Evolutionary conservation across 805 yeast species (phyloP), one percentile per base, ranked within the genome.

Genomic region (Millerozyma acaciae): DNA sequence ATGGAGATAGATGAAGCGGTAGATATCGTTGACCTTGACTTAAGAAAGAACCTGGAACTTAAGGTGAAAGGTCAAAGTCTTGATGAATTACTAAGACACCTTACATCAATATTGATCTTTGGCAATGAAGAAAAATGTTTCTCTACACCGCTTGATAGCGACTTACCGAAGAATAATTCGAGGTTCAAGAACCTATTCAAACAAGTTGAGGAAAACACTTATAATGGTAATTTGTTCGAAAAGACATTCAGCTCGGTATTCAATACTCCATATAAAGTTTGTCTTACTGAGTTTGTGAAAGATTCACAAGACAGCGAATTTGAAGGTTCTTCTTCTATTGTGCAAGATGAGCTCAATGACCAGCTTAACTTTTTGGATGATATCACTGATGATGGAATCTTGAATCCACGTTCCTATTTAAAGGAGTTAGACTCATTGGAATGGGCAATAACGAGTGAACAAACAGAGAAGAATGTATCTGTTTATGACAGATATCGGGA

Each of bases 81-180:
- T 25, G 56, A 59, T 27, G 65, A 57, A 23, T 55, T 62, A 19
- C 47, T 65, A 20, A 56, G 51, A 19, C 66, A 58, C 51, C 59
- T 73, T 21, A 66, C 62, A 14, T 68, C 73, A 3, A 65, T 64
- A 32, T 54, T 65, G 26, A 50, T 65, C 4, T 66, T 56, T 39
- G 26, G 13, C 13, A 15, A 23, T 10, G 10, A 12, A n/a, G 13
- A n/a, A 7, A 23, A 23, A n/a, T 12, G 13, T 10, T 7, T 23
- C 13, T 23, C 6, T 10, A n/a, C n/a, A n/a, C n/a, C n/a, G n/a
- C n/a, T n/a, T n/a, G 70, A 63, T 34, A 37, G 51, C 30, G 70
- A 68, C 1, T 43, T 54, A 27, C 48, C 47, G 16, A 28, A 44
- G 9, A 4, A 6, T 6, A 23, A 10, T 23, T n/a, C 13, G 26